Conservation (phyloP, 148 eudicot species). For the Vaccinium myrtillus region DNA sequence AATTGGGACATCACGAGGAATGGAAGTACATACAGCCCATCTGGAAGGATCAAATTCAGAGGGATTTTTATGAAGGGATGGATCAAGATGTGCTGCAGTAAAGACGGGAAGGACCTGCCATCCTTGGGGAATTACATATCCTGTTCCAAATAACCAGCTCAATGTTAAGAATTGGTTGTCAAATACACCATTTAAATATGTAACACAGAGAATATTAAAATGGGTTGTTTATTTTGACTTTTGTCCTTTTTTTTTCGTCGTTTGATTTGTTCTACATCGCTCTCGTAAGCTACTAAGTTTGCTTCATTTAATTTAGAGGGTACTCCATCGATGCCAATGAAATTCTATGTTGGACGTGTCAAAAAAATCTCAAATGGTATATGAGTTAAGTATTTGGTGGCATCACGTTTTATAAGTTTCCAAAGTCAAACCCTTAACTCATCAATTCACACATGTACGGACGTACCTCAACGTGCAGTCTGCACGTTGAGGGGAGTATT, state of each 20-base stretch:
- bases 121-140: slow-evolving; percentile 39
- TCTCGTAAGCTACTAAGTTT: neutral
- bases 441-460: neutral
- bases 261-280: neutral
- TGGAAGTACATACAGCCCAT: slow-evolving; percentile 34
- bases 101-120: slow-evolving; percentile 55
- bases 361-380: too few relatives aligned
- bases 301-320: too few relatives aligned
- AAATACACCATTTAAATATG: too few relatives aligned
- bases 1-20: too few relatives aligned
- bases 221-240: too few relatives aligned
- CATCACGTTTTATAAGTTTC: neutral
- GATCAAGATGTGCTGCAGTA: slow-evolving; percentile 42
- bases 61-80: slow-evolving; percentile 39
- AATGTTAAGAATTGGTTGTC: neutral
- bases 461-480: neutral
- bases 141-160: slow-evolving; percentile 22
- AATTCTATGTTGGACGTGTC: too few relatives aligned
- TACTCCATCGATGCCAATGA: too few relatives aligned
- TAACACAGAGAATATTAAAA: neutral
- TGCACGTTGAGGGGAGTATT: neutral
- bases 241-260: neutral
- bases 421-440: neutral
- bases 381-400: neutral
- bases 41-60: slow-evolving; percentile 46